Evolutionary conservation across 192 early-diverging fungal genomes (phyloP), one percentile per base, ranked within the genome.

Genomic region (Linnemannia exigua): DNA sequence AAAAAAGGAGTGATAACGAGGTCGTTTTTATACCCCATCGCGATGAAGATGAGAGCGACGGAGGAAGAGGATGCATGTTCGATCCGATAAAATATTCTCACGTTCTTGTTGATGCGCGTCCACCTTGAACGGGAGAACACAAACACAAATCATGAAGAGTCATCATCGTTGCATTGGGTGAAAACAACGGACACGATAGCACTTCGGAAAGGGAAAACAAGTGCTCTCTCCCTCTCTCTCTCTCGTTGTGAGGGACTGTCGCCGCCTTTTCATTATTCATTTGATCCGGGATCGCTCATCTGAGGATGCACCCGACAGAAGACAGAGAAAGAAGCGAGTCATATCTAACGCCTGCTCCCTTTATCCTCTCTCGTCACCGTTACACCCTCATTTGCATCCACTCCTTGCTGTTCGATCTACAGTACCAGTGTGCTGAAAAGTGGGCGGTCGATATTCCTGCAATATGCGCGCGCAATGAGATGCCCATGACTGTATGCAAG

Each of bases 271-370:
- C 14, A 1, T 8, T 61, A 14, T 3, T 31, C 58, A 14, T 63
- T 63, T 33, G 58, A 63, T 63, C 58, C 58, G 58, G 58, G 58
- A 63, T 63, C 58, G 58, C 58, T 63, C 58, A 63, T 63, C 25
- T 31, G n/a, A n/a, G n/a, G 12, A 25, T 33, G 28, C 58, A 15
- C 28, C 28, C 58, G 58, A 63, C 28, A 63, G 28, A 31, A 2
- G 12, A 63, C 9, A 9, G 41, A 9, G 41, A 16, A 14, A 4
- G 48, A 50, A 50, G 17, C 16, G 52, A 63, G 58, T 63, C 58
- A 63, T 72, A 72, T 50, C 28, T n/a, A 9, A 16, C 46, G 14
- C 70, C 28, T 48, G 7, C 46, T 46, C 46, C 48, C 70, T 72
- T 44, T 71, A 41, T 50, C 46, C 54, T 25, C 54, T 61, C 54